Conservation (phyloP, 169 alveolate species). For the Eimeria mitis region DNA sequence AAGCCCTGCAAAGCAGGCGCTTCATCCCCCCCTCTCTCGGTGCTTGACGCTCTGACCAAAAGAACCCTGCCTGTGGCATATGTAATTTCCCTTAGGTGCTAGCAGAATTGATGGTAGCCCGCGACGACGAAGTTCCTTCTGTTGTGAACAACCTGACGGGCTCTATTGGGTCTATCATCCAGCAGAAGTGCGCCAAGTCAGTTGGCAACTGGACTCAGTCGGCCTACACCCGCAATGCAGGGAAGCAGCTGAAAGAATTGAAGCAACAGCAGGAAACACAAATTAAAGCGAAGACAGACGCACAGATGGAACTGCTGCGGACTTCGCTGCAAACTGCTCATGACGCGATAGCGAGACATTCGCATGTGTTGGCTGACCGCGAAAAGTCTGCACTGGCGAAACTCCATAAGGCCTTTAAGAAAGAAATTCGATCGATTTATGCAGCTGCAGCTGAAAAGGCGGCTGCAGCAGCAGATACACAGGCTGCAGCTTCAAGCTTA, state of each 20-base stretch:
- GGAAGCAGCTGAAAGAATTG: constrained; percentile 37
- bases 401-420: constrained; percentile 47
- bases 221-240: constrained; percentile 10
- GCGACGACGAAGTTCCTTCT: constrained; percentile 45
- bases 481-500: not conserved
- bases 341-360: constrained; percentile 43
- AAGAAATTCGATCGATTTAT: constrained; percentile 23
- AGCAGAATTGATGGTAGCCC: constrained; percentile 60
- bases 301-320: constrained; percentile 56
- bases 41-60: not conserved
- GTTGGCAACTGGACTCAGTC: constrained; percentile 50
- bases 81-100: constrained; percentile 4
- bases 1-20: not conserved
- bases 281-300: constrained; percentile 33
- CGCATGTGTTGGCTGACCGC: constrained; percentile 54
- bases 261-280: constrained; percentile 55
- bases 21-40: not conserved
- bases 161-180: constrained; percentile 37
- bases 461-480: constrained; percentile 33
- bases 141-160: constrained; percentile 60
- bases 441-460: constrained; percentile 39
- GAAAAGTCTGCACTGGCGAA: constrained; percentile 42
- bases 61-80: not conserved
- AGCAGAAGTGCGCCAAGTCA: constrained; percentile 40
- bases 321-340: constrained; percentile 37